These are phyloP conservation scores for Penicillium herquei DNA, from an alignment of 495 filamentous ascomycete species.

Conservation along the genomic window DNA sequence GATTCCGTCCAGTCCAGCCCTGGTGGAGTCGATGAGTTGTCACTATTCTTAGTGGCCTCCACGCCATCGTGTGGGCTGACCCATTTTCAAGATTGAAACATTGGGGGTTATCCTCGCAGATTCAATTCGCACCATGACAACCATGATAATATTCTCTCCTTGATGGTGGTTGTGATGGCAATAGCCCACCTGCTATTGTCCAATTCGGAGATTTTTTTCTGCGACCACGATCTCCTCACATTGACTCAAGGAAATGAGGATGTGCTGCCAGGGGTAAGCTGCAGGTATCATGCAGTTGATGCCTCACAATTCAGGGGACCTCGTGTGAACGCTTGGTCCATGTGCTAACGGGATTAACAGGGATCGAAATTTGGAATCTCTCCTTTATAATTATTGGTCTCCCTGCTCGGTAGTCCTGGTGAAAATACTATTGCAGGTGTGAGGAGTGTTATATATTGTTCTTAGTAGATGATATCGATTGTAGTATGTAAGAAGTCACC, in stretches of 20 bases:
- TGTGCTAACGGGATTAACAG: conserved; percentile 12
- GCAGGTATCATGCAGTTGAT: conserved; percentile 18
- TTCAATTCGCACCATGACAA: not conserved
- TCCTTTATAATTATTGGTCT: too few species aligned
- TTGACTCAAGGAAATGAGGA: conserved; percentile 22
- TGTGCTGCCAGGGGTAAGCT: conserved; percentile 12
- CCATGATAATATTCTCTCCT: not conserved
- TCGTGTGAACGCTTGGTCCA: conserved; percentile 23
- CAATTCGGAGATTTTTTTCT: conserved; percentile 21
- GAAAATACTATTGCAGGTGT: not conserved
- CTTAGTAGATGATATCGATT: not conserved
- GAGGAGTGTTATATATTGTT: not conserved
- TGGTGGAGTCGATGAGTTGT: conserved; percentile 13
- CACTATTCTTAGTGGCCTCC: conserved; percentile 2
- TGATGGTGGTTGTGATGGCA: too few species aligned
- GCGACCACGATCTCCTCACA: conserved; percentile 24
- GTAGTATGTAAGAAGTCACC: not conserved
- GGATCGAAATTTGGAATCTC: too few species aligned
- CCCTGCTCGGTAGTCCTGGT: too few species aligned
- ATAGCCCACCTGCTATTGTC: conserved; percentile 11
- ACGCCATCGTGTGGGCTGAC: not conserved
- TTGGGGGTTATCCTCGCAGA: not conserved
- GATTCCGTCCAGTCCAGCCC: conserved; percentile 3
- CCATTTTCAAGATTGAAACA: not conserved
- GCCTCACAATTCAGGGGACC: conserved; percentile 11